Percentiles rank a stretch among this genome's conserved stretches.
Conservation (phyloP, 2,329 filamentous ascomycete genomes). For the Claviceps sp. region DNA sequence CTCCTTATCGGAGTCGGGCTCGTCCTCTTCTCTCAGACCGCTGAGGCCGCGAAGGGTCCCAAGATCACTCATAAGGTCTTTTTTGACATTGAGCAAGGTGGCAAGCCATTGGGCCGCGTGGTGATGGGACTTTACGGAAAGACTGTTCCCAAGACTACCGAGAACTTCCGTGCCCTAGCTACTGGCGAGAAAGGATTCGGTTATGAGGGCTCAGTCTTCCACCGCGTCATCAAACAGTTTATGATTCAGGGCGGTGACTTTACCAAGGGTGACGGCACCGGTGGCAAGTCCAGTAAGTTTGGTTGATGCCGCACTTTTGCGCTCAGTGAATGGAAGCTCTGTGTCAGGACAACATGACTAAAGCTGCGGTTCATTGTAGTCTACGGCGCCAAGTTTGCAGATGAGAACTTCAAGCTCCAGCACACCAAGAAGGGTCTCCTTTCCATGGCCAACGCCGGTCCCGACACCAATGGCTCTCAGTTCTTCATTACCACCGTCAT, state of each 20-base stretch:
- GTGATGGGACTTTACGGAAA: constrained; percentile 79
- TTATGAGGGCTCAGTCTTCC: constrained; percentile 71
- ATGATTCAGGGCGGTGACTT: constrained; percentile 92
- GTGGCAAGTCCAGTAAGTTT: constrained; percentile 67
- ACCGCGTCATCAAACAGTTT: constrained; percentile 81
- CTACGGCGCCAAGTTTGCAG: constrained; percentile 71
- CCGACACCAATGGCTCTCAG: constrained; percentile 78
- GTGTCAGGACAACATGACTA: constrained; percentile 8
- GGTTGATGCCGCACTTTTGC: background rate
- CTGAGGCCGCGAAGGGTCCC: constrained; percentile 67
- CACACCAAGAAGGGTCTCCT: constrained; percentile 74
- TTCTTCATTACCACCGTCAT: constrained; percentile 84
- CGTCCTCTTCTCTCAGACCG: constrained; percentile 62
- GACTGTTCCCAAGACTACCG: constrained; percentile 63
- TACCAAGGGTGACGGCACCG: constrained; percentile 68
- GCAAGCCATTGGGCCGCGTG: constrained; percentile 59
- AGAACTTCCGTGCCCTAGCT: constrained; percentile 68
- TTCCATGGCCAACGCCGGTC: constrained; percentile 76
- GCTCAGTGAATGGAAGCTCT: background rate
- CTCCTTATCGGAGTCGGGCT: constrained; percentile 65
- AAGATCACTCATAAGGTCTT: constrained; percentile 95
- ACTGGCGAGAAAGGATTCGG: constrained; percentile 80
- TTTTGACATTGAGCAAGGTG: constrained; percentile 72
- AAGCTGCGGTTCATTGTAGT: constrained; percentile 29
- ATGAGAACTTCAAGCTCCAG: constrained; percentile 94